phyloP scores from a whole-genome alignment of 2,329 filamentous ascomycete genomes.

The Alternaria sp. region DNA sequence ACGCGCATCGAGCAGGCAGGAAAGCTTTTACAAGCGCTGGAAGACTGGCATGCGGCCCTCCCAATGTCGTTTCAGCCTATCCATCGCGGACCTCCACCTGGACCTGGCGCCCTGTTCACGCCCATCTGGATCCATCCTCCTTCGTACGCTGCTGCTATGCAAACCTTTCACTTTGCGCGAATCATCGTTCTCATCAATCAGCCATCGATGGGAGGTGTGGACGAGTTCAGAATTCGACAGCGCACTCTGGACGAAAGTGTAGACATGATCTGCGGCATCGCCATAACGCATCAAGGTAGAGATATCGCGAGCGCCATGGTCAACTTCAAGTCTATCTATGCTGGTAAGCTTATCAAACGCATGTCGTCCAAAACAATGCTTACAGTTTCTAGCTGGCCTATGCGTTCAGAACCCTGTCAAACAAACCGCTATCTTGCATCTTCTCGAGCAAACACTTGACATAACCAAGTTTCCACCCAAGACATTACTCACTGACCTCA shows the following conservation, averaged over 20 bases:
- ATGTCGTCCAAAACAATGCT: neutral
- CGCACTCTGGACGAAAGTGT: conserved; percentile 56
- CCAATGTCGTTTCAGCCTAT: conserved; percentile 54
- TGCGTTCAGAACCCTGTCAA: conserved; percentile 38
- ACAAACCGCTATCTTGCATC: conserved; percentile 30
- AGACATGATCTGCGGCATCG: conserved; percentile 58
- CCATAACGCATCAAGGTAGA: conserved; percentile 47
- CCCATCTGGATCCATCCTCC: conserved; percentile 41
- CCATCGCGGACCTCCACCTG: conserved; percentile 32
- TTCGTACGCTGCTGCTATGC: conserved; percentile 54
- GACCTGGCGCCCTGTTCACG: conserved; percentile 20
- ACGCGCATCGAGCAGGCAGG: conserved; percentile 56
- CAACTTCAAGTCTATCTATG: conserved; percentile 38
- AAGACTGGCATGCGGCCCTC: conserved; percentile 58
- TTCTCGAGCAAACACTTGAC: conserved; percentile 38
- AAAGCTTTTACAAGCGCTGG: conserved; percentile 55
- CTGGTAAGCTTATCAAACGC: conserved; percentile 24
- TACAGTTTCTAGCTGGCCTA: conserved; percentile 30
- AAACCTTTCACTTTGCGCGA: conserved; percentile 60
- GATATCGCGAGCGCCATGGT: conserved; percentile 37
- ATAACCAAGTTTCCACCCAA: conserved; percentile 40
- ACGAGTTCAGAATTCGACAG: conserved; percentile 55
- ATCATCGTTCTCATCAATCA: conserved; percentile 62
- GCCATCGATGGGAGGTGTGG: conserved; percentile 57
- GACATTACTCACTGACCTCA: conserved; percentile 34